Evolutionary conservation across 176 grass and related monocot species (phyloP).

Genomic region (Carex pumila): DNA sequence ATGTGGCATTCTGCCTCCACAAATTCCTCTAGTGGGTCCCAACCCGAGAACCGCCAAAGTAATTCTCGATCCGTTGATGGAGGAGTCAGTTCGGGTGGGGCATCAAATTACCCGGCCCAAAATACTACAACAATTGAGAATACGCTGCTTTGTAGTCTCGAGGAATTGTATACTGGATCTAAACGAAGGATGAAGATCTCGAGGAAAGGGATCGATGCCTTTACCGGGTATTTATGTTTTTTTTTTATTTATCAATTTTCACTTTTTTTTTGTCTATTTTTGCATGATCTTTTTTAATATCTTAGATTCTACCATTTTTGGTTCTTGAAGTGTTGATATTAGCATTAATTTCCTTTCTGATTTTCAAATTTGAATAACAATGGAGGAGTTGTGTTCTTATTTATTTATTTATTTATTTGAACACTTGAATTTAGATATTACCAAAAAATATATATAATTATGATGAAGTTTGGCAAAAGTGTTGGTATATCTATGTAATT

Average conservation of each 20-base stretch:
- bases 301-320: not conserved
- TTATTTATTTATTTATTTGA: too few species aligned
- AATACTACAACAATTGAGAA: conserved; percentile 40
- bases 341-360: too few species aligned
- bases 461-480: too few species aligned
- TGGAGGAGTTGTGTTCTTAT: too few species aligned
- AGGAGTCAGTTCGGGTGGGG: not conserved
- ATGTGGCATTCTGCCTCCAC: conserved; percentile 24
- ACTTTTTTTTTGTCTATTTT: not conserved
- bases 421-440: too few species aligned
- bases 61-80: conserved; percentile 15
- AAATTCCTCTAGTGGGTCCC: conserved; percentile 14
- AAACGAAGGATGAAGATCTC: conserved; percentile 84
- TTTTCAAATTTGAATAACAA: too few species aligned
- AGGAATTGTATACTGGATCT: conserved; percentile 67
- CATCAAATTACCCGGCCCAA: not conserved
- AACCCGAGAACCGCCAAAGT: not conserved
- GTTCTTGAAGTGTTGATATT: too few species aligned
- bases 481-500: too few species aligned
- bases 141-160: conserved; percentile 71
- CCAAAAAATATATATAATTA: too few species aligned
- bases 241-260: not conserved
- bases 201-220: conserved; percentile 37
- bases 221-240: conserved; percentile 29
- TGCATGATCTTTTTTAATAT: not conserved